Evolutionary conservation across 306 rosid genomes (phyloP).

Genomic region (Spatholobus suberectus): DNA sequence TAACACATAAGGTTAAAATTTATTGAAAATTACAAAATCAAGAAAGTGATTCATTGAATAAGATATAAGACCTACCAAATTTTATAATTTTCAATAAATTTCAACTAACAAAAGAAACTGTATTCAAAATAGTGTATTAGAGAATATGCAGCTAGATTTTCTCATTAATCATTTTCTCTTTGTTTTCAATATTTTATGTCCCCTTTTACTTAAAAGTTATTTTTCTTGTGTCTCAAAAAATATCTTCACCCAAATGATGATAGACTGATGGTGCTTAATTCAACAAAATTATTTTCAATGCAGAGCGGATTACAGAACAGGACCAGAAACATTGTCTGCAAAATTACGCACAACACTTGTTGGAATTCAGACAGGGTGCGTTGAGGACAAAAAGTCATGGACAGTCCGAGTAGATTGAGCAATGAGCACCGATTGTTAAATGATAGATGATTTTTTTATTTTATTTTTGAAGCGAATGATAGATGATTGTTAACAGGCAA

Average conservation of each 20-base stretch:
- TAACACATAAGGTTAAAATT: too few species aligned
- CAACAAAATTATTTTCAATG: conserved; percentile 9
- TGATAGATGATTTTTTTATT: background rate
- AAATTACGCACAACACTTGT: conserved; percentile 50
- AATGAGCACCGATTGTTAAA: background rate
- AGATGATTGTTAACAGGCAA: too few species aligned
- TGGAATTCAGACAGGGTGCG: conserved; percentile 62
- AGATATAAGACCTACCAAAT: too few species aligned
- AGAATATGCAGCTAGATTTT: too few species aligned
- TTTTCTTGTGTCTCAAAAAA: background rate
- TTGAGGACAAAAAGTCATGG: conserved; percentile 66
- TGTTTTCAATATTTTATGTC: background rate
- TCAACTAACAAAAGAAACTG: too few species aligned
- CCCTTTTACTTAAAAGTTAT: background rate
- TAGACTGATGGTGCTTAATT: background rate
- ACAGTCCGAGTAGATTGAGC: conserved; percentile 45
- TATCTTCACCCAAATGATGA: background rate
- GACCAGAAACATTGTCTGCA: conserved; percentile 50
- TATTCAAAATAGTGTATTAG: too few species aligned
- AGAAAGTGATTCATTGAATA: too few species aligned
- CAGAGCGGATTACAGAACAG: conserved; percentile 60
- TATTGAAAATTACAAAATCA: too few species aligned
- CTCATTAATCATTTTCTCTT: background rate
- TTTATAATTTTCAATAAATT: too few species aligned
- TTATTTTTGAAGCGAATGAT: too few species aligned